A percentile compares a stretch with the other conserved stretches of the same genome.
phyloP scores from a whole-genome alignment of 108 stramenopile genomes.

The Aurantiochytrium sp. region DNA sequence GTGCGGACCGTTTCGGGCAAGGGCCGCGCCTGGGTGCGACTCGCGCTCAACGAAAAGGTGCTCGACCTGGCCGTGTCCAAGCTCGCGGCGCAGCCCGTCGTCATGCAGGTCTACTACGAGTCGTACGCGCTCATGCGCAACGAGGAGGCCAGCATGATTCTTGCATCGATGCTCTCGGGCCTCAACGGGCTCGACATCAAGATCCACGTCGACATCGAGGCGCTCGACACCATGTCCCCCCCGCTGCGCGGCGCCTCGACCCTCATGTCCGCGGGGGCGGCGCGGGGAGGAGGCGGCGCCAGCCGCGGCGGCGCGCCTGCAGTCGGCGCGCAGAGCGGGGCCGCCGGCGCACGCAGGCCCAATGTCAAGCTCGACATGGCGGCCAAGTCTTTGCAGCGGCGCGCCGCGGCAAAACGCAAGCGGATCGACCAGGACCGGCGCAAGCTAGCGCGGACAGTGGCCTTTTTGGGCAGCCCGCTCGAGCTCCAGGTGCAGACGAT shows the following conservation, averaged over 20 bases:
- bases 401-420: neutral
- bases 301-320: too few relatives aligned
- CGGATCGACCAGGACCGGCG: neutral
- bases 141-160: neutral
- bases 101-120: neutral
- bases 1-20: neutral
- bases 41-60: constrained; percentile 12
- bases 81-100: neutral
- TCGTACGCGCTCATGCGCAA: constrained; percentile 9
- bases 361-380: neutral
- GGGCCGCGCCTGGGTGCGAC: neutral
- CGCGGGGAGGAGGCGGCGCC: too few relatives aligned
- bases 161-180: constrained; percentile 6
- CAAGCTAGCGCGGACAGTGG: neutral
- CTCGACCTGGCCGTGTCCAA: neutral
- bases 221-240: neutral
- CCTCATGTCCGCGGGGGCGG: too few relatives aligned
- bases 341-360: neutral
- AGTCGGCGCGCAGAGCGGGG: neutral
- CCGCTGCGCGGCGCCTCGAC: neutral
- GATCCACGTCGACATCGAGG: neutral
- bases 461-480: neutral
- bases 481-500: neutral
- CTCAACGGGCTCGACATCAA: neutral
- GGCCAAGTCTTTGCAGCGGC: neutral